Evolutionary conservation across 805 yeast genomes (phyloP).

Genomic region (Nakazawaea anatomiae): DNA sequence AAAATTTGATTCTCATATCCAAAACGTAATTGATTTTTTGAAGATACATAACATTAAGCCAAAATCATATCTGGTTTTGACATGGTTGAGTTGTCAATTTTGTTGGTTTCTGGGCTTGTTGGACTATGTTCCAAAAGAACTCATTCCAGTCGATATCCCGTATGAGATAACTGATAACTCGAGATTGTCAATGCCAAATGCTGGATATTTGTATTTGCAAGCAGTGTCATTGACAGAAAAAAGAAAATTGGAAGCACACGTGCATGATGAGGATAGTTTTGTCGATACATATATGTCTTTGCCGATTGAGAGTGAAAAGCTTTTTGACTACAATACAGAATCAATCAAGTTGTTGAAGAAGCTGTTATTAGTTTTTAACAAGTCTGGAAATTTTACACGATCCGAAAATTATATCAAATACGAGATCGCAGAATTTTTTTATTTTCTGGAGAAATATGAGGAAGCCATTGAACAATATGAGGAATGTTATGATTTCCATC

Average conservation of each 20-base stretch:
- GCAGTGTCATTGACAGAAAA: constrained; percentile 26
- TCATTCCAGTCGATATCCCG: constrained; percentile 34
- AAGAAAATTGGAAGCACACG: constrained; percentile 15
- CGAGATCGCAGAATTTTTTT: constrained; percentile 46
- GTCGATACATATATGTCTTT: constrained; percentile 23
- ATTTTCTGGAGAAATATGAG: constrained; percentile 24
- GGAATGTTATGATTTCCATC: constrained; percentile 1
- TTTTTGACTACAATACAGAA: constrained; percentile 15
- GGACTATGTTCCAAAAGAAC: constrained; percentile 35
- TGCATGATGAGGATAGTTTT: not conserved
- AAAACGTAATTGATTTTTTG: constrained; percentile 37
- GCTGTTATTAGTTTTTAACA: constrained; percentile 29
- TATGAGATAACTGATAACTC: constrained; percentile 21
- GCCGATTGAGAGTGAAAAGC: constrained; percentile 17
- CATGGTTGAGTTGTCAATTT: constrained; percentile 63
- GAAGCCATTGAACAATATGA: constrained; percentile 35
- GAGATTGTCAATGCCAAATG: constrained; percentile 31
- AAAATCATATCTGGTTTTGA: constrained; percentile 23
- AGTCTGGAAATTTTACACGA: constrained; percentile 31
- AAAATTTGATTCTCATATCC: constrained; percentile 61
- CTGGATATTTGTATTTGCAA: constrained; percentile 36
- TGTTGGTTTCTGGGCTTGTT: constrained; percentile 60
- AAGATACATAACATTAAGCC: constrained; percentile 21
- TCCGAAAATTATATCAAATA: constrained; percentile 37
- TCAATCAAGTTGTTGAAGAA: constrained; percentile 27